Percentiles rank a stretch among this genome's conserved stretches.
phyloP scores from a whole-genome alignment of 2,329 filamentous ascomycete species.

The Botryotinia calthae region DNA sequence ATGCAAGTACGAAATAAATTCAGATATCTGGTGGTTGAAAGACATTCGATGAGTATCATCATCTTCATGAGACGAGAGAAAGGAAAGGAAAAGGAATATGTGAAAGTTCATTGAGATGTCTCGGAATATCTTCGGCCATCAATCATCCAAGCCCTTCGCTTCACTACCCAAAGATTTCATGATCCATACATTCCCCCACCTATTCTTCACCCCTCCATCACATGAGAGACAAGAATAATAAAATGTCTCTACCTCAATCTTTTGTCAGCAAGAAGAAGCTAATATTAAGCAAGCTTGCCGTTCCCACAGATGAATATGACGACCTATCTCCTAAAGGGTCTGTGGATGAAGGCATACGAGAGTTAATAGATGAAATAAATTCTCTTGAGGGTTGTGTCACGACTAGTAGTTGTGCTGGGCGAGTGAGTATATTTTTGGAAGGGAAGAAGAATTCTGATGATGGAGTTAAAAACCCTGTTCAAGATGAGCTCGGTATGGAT shows the following conservation, averaged over 20 bases:
- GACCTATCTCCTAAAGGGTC: slow-evolving; percentile 88
- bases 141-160: neutral
- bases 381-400: slow-evolving; percentile 72
- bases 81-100: neutral
- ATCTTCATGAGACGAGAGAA: neutral
- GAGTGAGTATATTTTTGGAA: slow-evolving; percentile 85
- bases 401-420: slow-evolving; percentile 88
- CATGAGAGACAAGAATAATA: neutral
- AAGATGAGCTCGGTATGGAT: slow-evolving; percentile 25
- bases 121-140: slow-evolving; percentile 6
- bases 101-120: neutral
- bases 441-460: slow-evolving; percentile 51
- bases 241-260: slow-evolving; percentile 28
- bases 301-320: slow-evolving; percentile 68
- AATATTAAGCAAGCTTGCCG: slow-evolving; percentile 68
- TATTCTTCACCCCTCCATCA: slow-evolving; percentile 13
- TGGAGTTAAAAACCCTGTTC: slow-evolving; percentile 19
- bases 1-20: neutral
- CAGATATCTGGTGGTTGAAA: neutral
- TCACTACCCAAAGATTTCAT: neutral
- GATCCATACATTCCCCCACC: neutral
- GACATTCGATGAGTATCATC: neutral
- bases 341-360: slow-evolving; percentile 74
- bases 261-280: slow-evolving; percentile 65
- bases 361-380: slow-evolving; percentile 79